Base-by-base conservation (phyloP, 805 yeast species). In the Cyberlindnera mississippiensis region DNA sequence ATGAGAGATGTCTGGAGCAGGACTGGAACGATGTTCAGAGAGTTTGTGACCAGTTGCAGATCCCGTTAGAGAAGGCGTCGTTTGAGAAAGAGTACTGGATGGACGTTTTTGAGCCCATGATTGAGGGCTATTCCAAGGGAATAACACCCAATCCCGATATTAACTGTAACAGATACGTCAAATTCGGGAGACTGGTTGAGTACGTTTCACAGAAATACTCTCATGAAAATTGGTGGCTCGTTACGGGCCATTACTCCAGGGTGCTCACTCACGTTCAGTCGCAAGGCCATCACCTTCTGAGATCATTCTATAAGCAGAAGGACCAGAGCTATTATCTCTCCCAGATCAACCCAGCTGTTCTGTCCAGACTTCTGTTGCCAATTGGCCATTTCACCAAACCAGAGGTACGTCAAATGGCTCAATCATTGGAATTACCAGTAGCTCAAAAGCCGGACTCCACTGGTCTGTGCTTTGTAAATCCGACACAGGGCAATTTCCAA, bases 101-200 rank as follows among this genome's bases (percentile, higher is more conserved):
- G 15, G 82, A 84, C 42, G 98, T 93, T 8, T 93, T 93, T 60
- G 82, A 78, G 57, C 98, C 99, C 2, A 91, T 93, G 97, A 62
- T 93, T 17, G 76, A 76, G 3, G 71, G 69, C 55, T 93, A 90
- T 59, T 64, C 70, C 28, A 55, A 48, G 9, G 99, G 99, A 0
- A 53, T 71, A 32, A 93, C 99, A 1, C 99, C 99, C 0, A 93
- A 93, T 53, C 98, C 99, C 1, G 99, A 93, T 59, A 82, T 90
- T 16, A 78, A 82, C 15, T 93, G 99, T 60, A 93, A 93, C 61
- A 72, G 75, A 44, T 75, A 77, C 58, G 84, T 93, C 51, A 93
- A 93, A 60, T 93, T 93, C 66, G 98, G 99, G 2, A 73, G 70
- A 41, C 69, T 93, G 63, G 62, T 80, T 5, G 75, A 80, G 14